phyloP scores from a whole-genome alignment of 768 basidiomycete genomes.

The Trametes meyenii region DNA sequence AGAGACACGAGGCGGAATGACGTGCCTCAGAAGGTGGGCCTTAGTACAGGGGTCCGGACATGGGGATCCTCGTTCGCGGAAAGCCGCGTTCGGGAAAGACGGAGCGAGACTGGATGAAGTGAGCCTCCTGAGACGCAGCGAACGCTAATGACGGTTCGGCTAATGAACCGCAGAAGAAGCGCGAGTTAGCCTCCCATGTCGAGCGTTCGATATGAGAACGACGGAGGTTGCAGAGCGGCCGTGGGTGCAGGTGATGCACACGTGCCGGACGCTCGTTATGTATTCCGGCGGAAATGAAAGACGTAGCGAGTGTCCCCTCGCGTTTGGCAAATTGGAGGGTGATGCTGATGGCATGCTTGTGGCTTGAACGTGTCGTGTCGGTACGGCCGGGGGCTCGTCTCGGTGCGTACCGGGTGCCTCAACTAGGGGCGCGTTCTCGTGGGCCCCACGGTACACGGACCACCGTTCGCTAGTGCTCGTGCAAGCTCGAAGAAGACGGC shows the following conservation, averaged over 20 bases:
- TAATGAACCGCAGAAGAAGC: slow-evolving; percentile 7
- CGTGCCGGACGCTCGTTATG: slow-evolving; percentile 10
- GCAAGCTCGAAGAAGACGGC: neutral
- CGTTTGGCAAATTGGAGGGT: slow-evolving; percentile 10
- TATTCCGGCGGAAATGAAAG: slow-evolving; percentile 17
- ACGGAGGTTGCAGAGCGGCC: slow-evolving; percentile 15
- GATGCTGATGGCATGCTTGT: slow-evolving; percentile 1
- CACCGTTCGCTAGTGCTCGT: neutral
- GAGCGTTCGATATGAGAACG: slow-evolving; percentile 16
- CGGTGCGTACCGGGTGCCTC: neutral
- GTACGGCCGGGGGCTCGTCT: neutral
- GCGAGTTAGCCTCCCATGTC: slow-evolving; percentile 3
- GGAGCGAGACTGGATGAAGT: slow-evolving; percentile 4
- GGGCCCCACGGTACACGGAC: slow-evolving; percentile 1
- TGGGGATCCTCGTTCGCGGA: slow-evolving; percentile 5
- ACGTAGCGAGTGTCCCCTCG: slow-evolving; percentile 11
- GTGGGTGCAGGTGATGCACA: slow-evolving; percentile 15
- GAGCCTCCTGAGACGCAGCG: neutral
- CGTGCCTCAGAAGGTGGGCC: slow-evolving; percentile 2
- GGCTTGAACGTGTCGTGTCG: neutral
- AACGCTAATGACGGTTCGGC: slow-evolving; percentile 3
- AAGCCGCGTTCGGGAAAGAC: slow-evolving; percentile 7
- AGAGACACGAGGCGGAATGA: slow-evolving; percentile 11
- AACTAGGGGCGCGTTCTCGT: neutral
- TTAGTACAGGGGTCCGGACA: neutral